A percentile compares a stretch with the other conserved stretches of the same genome.
These are phyloP conservation scores for Colletotrichum viniferum DNA, from an alignment of 2,329 filamentous ascomycete genomes.

Conservation along the genomic window DNA sequence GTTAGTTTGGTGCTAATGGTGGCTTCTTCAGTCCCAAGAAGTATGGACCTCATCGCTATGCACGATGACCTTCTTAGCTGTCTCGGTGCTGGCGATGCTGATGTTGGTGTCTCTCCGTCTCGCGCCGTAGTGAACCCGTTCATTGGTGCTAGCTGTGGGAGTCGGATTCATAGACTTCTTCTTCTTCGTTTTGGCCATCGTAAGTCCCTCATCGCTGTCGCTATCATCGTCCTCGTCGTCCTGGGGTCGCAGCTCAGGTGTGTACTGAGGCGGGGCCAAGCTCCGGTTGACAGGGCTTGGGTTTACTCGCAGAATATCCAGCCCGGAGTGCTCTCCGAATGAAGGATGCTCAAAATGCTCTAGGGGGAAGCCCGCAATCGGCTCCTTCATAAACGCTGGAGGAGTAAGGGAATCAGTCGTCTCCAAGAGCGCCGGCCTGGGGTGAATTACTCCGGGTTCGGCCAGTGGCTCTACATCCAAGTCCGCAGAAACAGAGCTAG, in stretches of 20 bases:
- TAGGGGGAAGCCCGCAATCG: conserved; percentile 50
- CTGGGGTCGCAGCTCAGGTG: conserved; percentile 13
- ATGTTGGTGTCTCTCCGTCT: conserved; percentile 63
- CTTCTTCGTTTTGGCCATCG: conserved; percentile 59
- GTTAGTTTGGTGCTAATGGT: neutral
- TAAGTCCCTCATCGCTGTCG: conserved; percentile 58
- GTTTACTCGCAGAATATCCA: conserved; percentile 20
- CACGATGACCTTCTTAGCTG: conserved; percentile 56
- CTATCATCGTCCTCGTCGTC: conserved; percentile 51
- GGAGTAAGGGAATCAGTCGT: conserved; percentile 60
- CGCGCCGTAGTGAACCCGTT: conserved; percentile 38
- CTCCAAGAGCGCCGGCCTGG: conserved; percentile 49
- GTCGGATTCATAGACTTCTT: conserved; percentile 29
- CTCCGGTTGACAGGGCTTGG: neutral
- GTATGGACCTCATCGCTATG: conserved; percentile 11
- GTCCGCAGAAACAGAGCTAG: conserved; percentile 68
- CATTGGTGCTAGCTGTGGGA: conserved; percentile 18
- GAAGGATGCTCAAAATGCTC: conserved; percentile 33
- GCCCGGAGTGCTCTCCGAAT: conserved; percentile 27
- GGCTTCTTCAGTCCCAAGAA: neutral
- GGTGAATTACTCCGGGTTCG: conserved; percentile 49
- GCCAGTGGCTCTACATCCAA: conserved; percentile 64
- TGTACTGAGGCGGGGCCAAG: neutral
- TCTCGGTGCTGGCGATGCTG: conserved; percentile 66
- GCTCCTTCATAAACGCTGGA: conserved; percentile 54